phyloP scores from a whole-genome alignment of 2,329 filamentous ascomycete species.

The Penicillium sp. region DNA sequence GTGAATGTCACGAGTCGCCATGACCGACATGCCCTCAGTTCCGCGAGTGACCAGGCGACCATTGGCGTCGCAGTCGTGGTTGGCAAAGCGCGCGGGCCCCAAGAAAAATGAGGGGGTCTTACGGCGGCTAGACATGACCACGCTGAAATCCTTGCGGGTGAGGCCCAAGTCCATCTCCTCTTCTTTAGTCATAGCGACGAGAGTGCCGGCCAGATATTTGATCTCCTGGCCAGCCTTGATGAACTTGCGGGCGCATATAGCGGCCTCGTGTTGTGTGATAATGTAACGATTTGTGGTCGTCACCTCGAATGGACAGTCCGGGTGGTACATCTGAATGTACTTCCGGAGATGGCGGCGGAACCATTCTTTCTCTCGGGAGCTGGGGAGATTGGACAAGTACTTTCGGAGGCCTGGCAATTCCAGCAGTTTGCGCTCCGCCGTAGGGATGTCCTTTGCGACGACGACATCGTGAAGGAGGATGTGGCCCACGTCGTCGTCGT shows the following conservation, averaged over 20 bases:
- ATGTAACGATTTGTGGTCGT: constrained; percentile 94
- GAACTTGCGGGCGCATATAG: constrained; percentile 77
- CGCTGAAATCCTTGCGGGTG: constrained; percentile 92
- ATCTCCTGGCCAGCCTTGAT: constrained; percentile 85
- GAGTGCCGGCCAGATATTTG: constrained; percentile 88
- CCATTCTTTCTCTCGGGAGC: constrained; percentile 80
- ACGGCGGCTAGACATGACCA: constrained; percentile 90
- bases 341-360: constrained; percentile 85
- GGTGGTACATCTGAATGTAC: constrained; percentile 90
- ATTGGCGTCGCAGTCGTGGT: constrained; percentile 95
- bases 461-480: constrained; percentile 71
- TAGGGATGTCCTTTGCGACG: constrained; percentile 71
- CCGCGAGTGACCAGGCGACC: constrained; percentile 84
- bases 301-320: constrained; percentile 94
- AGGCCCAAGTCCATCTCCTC: constrained; percentile 83
- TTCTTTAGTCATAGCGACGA: constrained; percentile 89
- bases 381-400: constrained; percentile 71
- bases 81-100: constrained; percentile 93
- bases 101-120: constrained; percentile 92
- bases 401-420: constrained; percentile 74
- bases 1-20: constrained; percentile 80
- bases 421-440: constrained; percentile 75
- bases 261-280: constrained; percentile 86
- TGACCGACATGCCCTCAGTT: constrained; percentile 86
- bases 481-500: constrained; percentile 65